A percentile compares a stretch with the other conserved stretches of the same genome.
These are phyloP conservation scores for Talaromyces amestolkiae DNA, from an alignment of 2,329 filamentous ascomycete genomes.

Conservation along the genomic window DNA sequence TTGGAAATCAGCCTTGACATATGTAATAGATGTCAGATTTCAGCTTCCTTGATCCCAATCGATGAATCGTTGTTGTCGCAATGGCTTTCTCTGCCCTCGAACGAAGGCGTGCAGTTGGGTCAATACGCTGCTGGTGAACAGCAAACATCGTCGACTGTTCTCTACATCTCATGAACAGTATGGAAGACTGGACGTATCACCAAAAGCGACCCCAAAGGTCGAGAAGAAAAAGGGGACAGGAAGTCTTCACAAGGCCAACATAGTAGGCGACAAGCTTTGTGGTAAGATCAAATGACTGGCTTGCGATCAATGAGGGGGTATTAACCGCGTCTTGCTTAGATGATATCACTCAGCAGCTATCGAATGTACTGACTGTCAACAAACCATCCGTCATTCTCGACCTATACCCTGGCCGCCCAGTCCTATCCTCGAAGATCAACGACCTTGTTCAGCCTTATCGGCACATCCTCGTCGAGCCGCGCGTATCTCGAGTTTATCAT, in stretches of 20 bases:
- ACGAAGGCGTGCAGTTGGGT: slow-evolving; percentile 6
- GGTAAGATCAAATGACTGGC: slow-evolving; percentile 26
- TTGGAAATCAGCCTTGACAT: no score
- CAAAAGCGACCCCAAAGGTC: background rate
- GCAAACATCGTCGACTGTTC: background rate
- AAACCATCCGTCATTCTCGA: slow-evolving; percentile 82
- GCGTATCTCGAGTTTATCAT: slow-evolving; percentile 53
- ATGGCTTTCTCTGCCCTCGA: slow-evolving; percentile 9
- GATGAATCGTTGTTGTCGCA: slow-evolving; percentile 6
- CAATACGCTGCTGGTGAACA: background rate
- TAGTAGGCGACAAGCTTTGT: slow-evolving; percentile 35
- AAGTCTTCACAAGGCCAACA: slow-evolving; percentile 20
- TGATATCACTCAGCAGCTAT: slow-evolving; percentile 68
- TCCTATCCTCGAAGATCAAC: slow-evolving; percentile 78
- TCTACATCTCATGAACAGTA: background rate
- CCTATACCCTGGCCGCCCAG: slow-evolving; percentile 73
- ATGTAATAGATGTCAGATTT: background rate
- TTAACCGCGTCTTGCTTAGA: slow-evolving; percentile 42
- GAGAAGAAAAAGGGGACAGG: slow-evolving; percentile 4
- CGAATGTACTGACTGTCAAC: slow-evolving; percentile 65
- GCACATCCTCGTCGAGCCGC: slow-evolving; percentile 79
- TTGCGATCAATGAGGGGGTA: background rate
- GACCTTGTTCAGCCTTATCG: slow-evolving; percentile 71
- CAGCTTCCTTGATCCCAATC: background rate
- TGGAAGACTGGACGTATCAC: background rate